These are phyloP conservation scores for Elsinoe necatrix DNA, from an alignment of 2,329 filamentous ascomycete genomes.

Conservation along the genomic window DNA sequence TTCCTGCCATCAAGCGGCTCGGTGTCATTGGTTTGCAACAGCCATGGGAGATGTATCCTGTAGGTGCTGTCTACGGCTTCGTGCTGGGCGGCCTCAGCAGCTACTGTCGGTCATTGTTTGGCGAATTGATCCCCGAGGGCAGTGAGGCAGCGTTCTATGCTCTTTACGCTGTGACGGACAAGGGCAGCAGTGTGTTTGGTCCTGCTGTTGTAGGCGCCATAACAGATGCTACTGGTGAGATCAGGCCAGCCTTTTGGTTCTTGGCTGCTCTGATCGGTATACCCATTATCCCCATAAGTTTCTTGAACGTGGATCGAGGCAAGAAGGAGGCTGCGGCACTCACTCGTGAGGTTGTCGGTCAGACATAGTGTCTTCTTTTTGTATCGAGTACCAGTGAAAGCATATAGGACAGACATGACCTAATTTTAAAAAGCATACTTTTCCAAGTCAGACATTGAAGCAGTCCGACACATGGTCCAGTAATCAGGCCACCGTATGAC, in stretches of 20 bases:
- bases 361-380: too few relatives aligned
- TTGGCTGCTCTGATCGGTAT: slow-evolving; percentile 74
- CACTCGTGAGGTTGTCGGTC: slow-evolving; percentile 27
- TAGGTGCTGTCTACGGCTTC: slow-evolving; percentile 85
- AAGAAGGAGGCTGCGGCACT: slow-evolving; percentile 36
- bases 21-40: slow-evolving; percentile 82
- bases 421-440: not conserved
- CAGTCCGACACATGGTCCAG: too few relatives aligned
- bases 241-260: slow-evolving; percentile 73
- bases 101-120: slow-evolving; percentile 87
- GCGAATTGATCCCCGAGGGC: slow-evolving; percentile 86
- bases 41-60: slow-evolving; percentile 92
- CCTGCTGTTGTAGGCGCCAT: slow-evolving; percentile 90
- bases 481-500: not conserved
- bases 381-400: too few relatives aligned
- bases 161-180: slow-evolving; percentile 94
- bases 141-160: slow-evolving; percentile 95
- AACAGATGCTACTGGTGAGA: slow-evolving; percentile 58
- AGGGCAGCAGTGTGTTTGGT: slow-evolving; percentile 87
- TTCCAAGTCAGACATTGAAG: not conserved
- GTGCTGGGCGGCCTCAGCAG: slow-evolving; percentile 87
- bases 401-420: not conserved
- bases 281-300: slow-evolving; percentile 74
- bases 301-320: slow-evolving; percentile 67
- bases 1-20: slow-evolving; percentile 66